These are phyloP conservation scores for Salvia sclarea DNA, from an alignment of 305 asterid genomes.

Conservation along the genomic window DNA sequence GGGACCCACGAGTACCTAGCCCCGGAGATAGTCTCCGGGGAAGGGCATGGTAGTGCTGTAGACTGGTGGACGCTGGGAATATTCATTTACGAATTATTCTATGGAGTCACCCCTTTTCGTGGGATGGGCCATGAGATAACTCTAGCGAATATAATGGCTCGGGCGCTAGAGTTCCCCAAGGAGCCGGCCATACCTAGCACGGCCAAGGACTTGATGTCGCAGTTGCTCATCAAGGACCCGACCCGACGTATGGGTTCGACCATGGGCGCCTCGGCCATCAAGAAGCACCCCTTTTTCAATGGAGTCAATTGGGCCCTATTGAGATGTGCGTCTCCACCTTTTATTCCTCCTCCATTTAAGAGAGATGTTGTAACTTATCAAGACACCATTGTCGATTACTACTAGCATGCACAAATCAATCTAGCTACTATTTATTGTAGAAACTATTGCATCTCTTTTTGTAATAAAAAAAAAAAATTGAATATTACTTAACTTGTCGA, in stretches of 20 bases:
- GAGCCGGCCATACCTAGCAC: slow-evolving; percentile 55
- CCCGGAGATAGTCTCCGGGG: slow-evolving; percentile 88
- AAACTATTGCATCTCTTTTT: background rate
- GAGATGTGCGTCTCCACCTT: slow-evolving; percentile 81
- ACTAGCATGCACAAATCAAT: slow-evolving; percentile 4
- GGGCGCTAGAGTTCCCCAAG: slow-evolving; percentile 81
- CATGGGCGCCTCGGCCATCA: slow-evolving; percentile 75
- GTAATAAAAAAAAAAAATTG: background rate
- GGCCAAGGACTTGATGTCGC: slow-evolving; percentile 72
- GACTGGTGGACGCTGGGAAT: slow-evolving; percentile 93
- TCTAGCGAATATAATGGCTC: slow-evolving; percentile 69
- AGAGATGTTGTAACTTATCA: slow-evolving; percentile 46
- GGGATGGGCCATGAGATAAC: slow-evolving; percentile 80
- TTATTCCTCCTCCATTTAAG: slow-evolving; percentile 57
- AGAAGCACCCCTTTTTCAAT: slow-evolving; percentile 72
- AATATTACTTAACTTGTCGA: background rate
- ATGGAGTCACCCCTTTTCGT: slow-evolving; percentile 78
- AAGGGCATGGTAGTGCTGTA: slow-evolving; percentile 84
- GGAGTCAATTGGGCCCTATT: slow-evolving; percentile 87
- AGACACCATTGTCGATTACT: slow-evolving; percentile 55
- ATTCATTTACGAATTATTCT: slow-evolving; percentile 67
- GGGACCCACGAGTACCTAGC: slow-evolving; percentile 90
- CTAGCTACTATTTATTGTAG: background rate
- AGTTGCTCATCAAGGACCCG: slow-evolving; percentile 71
- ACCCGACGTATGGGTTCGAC: slow-evolving; percentile 63